Base-by-base conservation (phyloP, 805 yeast species). In the Candida coquimbonensis region DNA sequence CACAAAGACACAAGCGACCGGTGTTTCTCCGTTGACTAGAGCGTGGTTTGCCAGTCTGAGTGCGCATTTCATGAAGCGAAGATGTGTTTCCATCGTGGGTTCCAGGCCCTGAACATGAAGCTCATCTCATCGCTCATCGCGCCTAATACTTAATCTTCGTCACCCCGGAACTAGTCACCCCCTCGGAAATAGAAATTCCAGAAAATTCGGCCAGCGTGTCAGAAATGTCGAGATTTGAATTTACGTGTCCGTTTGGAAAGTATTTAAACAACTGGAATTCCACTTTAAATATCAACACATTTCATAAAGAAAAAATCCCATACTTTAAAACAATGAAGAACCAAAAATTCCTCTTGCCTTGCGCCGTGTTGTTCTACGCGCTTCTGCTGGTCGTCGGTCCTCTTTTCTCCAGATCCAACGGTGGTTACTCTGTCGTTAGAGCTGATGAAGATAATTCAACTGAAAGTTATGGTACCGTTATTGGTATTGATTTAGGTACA, bases 401-500 rank as follows among this genome's bases (percentile, higher is more conserved):
- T 14, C 46, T 59, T 9, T 41, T 44, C 43, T 41, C 46, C 14
- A 35, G 42, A 25, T 40, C 46, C 9, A 42, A 43, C 9, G 49
- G 49, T n/a, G 49, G 49, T 38, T 54, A 57, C 42, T 47, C 52
- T 19, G 46, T 57, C 42, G 62, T 56, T 24, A 45, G 50, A 39
- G 61, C 61, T 48, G 56, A 54, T 37, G 56, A 57, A 26, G 72
- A 68, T 17, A 50, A 50, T 29, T 50, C 53, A 38, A 63, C 64
- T 6, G 78, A 75, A 39, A 68, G 63, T 52, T 78, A 78, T 50
- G 83, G 83, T 48, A 77, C 75, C 48, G 91, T 85, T 40, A 86
- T 87, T 56, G 95, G 98, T 71, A 91, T 91, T 63, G 98, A 91
- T 75, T 78, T 91, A 72, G 99, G 99, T 67, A 90, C 97, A 50